Evolutionary conservation across 768 basidiomycete species (phyloP), one percentile per base, ranked within the genome.

Genomic region (Russula virescens): DNA sequence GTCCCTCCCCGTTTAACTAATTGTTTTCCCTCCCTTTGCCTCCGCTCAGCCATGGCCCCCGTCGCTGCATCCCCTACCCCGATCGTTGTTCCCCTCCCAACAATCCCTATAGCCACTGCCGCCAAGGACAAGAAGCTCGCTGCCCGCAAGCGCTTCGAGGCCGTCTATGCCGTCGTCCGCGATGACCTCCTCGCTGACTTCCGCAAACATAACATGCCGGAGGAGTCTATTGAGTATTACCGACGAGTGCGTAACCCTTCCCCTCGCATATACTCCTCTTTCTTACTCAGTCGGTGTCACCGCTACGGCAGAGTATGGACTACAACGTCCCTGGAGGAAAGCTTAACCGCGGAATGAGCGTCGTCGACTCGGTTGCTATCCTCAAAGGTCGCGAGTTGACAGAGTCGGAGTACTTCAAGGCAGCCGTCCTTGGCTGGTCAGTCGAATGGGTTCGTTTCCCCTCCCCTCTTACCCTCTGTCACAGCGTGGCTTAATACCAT

Each of bases 271-370:
- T n/a, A 6, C 45, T 26, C 19, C 21, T 31, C 60, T 43, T 23
- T 21, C 46, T 35, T 21, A n/a, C 46, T 26, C 42, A n/a, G n/a
- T n/a, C n/a, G n/a, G n/a, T 35, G 23, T 35, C n/a, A 51, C 58
- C 38, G 61, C 26, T 21, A 45, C 8, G 23, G 13, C 68, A 94
- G 92, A 94, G 82, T 72, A 78, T 98, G 60, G 83, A 94, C 68
- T 89, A 94, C 79, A 98, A 98, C 75, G 89, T 91, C n/a, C 94
- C 94, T 0, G 91, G 93, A 46, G 94, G 94, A 3, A 98, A 98
- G 75, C 86, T 98, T 58, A 98, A 97, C 75, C 86, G 96, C 40
- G 94, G 96, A n/a, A 80, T 98, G 77, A 94, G 93, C 13, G 94
- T 97, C 69, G 88, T 94, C 50, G 96, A 98, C 74, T 90, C 92